Percentiles rank a stretch among this genome's conserved stretches.
Conservation (phyloP, 1,284 basidiomycete species). For the Salmacisia buchloeana region DNA sequence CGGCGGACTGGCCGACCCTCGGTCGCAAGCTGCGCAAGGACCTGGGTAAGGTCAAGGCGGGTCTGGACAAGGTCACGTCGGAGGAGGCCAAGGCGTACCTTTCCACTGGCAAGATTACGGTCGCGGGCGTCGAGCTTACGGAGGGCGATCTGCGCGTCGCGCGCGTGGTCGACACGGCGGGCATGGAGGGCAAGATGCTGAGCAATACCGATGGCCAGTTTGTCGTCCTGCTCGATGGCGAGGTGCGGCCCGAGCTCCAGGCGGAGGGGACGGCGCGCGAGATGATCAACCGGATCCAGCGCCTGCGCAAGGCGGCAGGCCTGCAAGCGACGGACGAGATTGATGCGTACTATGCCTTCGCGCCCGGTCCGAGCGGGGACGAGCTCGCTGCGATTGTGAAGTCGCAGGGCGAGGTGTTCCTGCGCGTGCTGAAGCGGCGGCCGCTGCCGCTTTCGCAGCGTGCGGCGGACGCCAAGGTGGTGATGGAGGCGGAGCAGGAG, state of each 20-base stretch:
- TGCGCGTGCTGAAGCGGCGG: conserved; percentile 66
- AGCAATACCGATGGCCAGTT: conserved; percentile 91
- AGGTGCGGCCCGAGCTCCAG: conserved; percentile 78
- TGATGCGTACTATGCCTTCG: conserved; percentile 79
- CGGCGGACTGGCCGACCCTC: conserved; percentile 91
- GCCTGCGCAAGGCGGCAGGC: conserved; percentile 89
- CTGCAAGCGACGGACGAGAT: conserved; percentile 92
- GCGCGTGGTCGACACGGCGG: conserved; percentile 51
- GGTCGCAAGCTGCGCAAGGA: conserved; percentile 93
- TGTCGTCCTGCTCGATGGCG: conserved; percentile 82
- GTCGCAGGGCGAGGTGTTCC: conserved; percentile 68
- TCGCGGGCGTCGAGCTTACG: conserved; percentile 84
- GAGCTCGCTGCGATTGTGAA: conserved; percentile 17
- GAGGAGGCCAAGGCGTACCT: conserved; percentile 78
- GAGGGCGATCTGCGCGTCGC: conserved; percentile 78
- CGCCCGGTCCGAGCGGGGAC: conserved; percentile 51
- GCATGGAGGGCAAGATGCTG: conserved; percentile 59
- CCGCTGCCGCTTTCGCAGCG: conserved; percentile 45
- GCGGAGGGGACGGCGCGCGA: conserved; percentile 84
- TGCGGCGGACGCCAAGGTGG: conserved; percentile 54
- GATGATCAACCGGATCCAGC: conserved; percentile 89
- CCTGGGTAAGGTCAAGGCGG: conserved; percentile 81
- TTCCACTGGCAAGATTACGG: conserved; percentile 68
- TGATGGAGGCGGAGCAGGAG: conserved; percentile 82
- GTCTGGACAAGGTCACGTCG: conserved; percentile 72